A percentile compares a stretch with the other conserved stretches of the same genome.
Evolutionary conservation across 495 filamentous ascomycete species (phyloP).

Genomic region (Talaromyces ruber): DNA sequence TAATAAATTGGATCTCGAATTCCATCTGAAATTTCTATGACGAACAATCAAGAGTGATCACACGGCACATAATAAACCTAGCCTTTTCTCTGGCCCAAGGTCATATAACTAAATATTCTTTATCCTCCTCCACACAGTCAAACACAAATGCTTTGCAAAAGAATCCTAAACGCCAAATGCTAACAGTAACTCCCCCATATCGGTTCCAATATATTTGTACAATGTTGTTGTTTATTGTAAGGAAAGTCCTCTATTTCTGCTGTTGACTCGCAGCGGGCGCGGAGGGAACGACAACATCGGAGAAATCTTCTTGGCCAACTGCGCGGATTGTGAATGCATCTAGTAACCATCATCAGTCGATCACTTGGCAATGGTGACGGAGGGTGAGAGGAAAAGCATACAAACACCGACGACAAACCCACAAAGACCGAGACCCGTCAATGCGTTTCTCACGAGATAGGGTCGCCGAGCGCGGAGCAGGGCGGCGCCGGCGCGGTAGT

Average conservation of each 20-base stretch:
- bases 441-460: slow-evolving; percentile 80
- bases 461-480: slow-evolving; percentile 86
- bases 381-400: slow-evolving; percentile 35
- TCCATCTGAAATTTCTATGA: too few relatives aligned
- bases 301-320: slow-evolving; percentile 95
- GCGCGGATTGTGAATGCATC: slow-evolving; percentile 83
- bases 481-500: slow-evolving; percentile 69
- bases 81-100: too few relatives aligned
- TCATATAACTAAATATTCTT: too few relatives aligned
- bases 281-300: slow-evolving; percentile 78
- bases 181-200: background rate
- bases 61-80: too few relatives aligned
- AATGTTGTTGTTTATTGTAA: background rate
- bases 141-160: background rate
- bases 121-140: background rate
- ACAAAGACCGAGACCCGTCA: slow-evolving; percentile 63
- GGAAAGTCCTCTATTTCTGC: slow-evolving; percentile 8
- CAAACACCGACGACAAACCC: slow-evolving; percentile 71
- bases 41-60: too few relatives aligned
- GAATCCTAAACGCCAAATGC: background rate
- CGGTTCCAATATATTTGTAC: background rate
- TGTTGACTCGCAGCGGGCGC: slow-evolving; percentile 33
- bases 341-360: slow-evolving; percentile 23
- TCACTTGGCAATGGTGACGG: background rate
- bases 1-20: too few relatives aligned